Percentiles rank a stretch among this genome's conserved stretches.
Evolutionary conservation across 1,284 basidiomycete genomes (phyloP).

Genomic region (Malassezia dermatis): DNA sequence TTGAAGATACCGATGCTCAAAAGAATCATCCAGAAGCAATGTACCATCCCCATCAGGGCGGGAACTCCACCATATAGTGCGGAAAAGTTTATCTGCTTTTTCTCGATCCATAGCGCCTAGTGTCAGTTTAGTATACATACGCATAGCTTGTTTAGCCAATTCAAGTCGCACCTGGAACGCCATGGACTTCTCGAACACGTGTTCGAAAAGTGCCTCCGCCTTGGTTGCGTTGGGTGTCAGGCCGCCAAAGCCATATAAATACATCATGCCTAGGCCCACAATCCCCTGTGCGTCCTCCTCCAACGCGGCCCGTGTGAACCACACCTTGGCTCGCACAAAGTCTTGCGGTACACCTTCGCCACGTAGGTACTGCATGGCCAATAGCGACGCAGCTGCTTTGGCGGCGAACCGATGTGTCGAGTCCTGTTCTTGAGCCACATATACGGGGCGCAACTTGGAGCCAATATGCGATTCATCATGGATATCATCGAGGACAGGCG

Average conservation of each 20-base stretch:
- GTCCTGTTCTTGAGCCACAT: neutral
- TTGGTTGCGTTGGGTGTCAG: neutral
- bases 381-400: constrained; percentile 30
- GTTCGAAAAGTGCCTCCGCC: neutral
- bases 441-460: neutral
- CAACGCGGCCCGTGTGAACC: constrained; percentile 73
- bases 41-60: neutral
- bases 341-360: constrained; percentile 83
- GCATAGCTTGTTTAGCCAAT: neutral
- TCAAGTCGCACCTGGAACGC: neutral
- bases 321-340: constrained; percentile 68
- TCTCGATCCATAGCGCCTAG: neutral
- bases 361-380: constrained; percentile 85
- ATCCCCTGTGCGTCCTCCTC: constrained; percentile 69
- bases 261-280: constrained; percentile 82
- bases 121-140: neutral
- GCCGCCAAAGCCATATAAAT: constrained; percentile 73
- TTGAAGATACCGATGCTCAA: neutral
- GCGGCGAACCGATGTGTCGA: neutral
- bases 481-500: constrained; percentile 22
- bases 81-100: neutral
- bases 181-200: neutral
- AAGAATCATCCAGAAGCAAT: neutral
- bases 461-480: constrained; percentile 17
- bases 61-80: neutral